Base-by-base conservation (phyloP, 768 basidiomycete genomes). In the Mycena latifolia region DNA sequence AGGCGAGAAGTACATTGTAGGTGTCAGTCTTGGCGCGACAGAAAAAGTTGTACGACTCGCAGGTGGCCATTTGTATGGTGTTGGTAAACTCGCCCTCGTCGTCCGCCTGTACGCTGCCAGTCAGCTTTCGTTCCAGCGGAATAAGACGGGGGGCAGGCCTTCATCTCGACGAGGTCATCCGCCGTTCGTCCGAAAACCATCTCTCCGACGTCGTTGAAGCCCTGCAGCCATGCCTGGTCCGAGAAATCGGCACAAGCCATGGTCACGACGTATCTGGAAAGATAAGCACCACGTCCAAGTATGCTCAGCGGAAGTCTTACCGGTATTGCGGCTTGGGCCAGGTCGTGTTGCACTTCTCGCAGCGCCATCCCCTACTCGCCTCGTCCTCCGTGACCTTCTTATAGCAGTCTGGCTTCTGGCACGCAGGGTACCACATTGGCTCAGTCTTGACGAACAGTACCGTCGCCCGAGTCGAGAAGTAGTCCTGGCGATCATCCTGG, bases 221-320 rank as follows among this genome's bases (percentile, higher is more conserved):
- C 95, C 67, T 94, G 93, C 48, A 98, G 81, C 97, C 97, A 99
- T 20, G 89, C 86, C 77, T 96, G 94, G 24, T 89, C 90, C 20
- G 94, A 93, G 80, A 90, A 87, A 77, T 99, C 98, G n/a, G 94
- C 87, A 3, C 95, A 90, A 51, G 93, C 93, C 81, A 98, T 84
- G 41, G 89, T 86, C 69, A 99, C 84, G 73, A 97, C 90, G 70
- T 92, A 94, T 57, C 92, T 93, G 31, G 41, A 62, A 41, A 28
- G 29, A 62, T 69, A 63, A 51, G 28, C 61, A 57, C 27, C 46
- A 59, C 24, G 10, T 37, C 11, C 46, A 39, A 15, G 24, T 11
- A 47, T 37, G 27, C 51, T n/a, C n/a, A n/a, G 56, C 47, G 53
- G 28, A 15, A 45, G 29, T 82, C 88, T 66, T 70, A 96, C 96